A percentile compares a stretch with the other conserved stretches of the same genome.
Evolutionary conservation across 2,329 filamentous ascomycete species (phyloP).

Genomic region (Rhinocladiella similis): DNA sequence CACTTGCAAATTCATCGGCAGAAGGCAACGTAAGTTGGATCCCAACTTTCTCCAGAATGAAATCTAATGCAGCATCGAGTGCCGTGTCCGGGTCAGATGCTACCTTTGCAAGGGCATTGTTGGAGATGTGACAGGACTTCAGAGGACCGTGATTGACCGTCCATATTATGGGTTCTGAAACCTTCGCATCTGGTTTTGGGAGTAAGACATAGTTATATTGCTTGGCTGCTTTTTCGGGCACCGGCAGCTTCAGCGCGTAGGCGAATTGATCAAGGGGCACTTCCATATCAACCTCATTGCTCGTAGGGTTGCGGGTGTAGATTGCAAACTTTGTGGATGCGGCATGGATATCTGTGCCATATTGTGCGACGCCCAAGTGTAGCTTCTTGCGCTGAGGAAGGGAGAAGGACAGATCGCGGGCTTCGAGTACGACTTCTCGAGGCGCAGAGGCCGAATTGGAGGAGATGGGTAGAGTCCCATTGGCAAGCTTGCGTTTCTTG

Average conservation of each 20-base stretch:
- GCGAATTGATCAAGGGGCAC: conserved; percentile 42
- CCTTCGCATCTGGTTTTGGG: conserved; percentile 52
- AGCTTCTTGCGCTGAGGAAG: conserved; percentile 66
- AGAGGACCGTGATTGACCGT: conserved; percentile 57
- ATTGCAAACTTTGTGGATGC: conserved; percentile 37
- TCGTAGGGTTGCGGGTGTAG: conserved; percentile 51
- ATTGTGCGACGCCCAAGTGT: conserved; percentile 56
- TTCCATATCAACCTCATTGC: conserved; percentile 55
- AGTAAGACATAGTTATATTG: conserved; percentile 65
- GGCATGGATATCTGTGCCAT: conserved; percentile 22
- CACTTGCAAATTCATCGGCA: conserved; percentile 60
- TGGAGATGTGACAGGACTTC: conserved; percentile 39
- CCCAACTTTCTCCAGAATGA: conserved; percentile 46
- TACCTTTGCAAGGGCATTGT: conserved; percentile 13
- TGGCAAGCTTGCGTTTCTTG: conserved; percentile 54
- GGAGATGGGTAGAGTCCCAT: conserved; percentile 31
- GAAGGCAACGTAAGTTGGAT: conserved; percentile 55
- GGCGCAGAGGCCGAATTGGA: conserved; percentile 29
- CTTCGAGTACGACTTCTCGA: conserved; percentile 39
- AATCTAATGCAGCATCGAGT: conserved; percentile 51
- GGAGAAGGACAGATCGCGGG: conserved; percentile 60
- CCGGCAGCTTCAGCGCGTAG: conserved; percentile 61
- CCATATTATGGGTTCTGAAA: conserved; percentile 60
- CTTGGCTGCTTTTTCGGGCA: conserved; percentile 64
- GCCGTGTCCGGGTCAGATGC: conserved; percentile 44